Evolutionary conservation across 352 stramenopile species (phyloP).

Genomic region (Pythium aristosporum): DNA sequence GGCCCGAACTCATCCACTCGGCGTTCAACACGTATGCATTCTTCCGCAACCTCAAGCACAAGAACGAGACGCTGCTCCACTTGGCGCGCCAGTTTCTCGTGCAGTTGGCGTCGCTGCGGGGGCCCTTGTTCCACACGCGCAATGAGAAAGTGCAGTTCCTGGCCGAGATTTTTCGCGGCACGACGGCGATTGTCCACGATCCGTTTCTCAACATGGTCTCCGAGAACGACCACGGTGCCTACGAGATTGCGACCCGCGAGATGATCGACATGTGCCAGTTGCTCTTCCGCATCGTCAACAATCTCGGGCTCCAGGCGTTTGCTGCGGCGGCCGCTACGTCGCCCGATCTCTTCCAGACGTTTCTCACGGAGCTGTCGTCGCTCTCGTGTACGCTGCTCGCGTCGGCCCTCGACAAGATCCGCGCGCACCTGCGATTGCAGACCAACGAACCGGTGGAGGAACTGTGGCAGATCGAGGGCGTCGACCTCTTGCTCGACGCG

Average conservation of each 20-base stretch:
- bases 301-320: constrained; percentile 60
- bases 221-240: constrained; percentile 53
- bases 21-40: constrained; percentile 86
- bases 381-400: constrained; percentile 71
- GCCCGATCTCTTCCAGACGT: constrained; percentile 46
- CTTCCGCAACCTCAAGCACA: constrained; percentile 62
- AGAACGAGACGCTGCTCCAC: constrained; percentile 75
- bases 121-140: constrained; percentile 65
- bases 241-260: constrained; percentile 74
- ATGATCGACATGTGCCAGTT: constrained; percentile 85
- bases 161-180: constrained; percentile 66
- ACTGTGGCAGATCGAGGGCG: constrained; percentile 80
- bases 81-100: constrained; percentile 78
- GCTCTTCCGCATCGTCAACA: constrained; percentile 74
- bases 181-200: constrained; percentile 58
- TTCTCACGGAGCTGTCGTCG: constrained; percentile 69
- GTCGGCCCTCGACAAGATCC: constrained; percentile 64
- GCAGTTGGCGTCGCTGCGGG: constrained; percentile 73
- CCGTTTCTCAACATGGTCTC: constrained; percentile 76
- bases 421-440: constrained; percentile 45
- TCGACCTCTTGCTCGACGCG: constrained; percentile 79
- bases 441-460: constrained; percentile 57
- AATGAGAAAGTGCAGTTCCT: constrained; percentile 67
- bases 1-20: constrained; percentile 76
- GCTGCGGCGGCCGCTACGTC: constrained; percentile 31